phyloP scores from a whole-genome alignment of 2,329 filamentous ascomycete species.

The Nakataea oryzae region DNA sequence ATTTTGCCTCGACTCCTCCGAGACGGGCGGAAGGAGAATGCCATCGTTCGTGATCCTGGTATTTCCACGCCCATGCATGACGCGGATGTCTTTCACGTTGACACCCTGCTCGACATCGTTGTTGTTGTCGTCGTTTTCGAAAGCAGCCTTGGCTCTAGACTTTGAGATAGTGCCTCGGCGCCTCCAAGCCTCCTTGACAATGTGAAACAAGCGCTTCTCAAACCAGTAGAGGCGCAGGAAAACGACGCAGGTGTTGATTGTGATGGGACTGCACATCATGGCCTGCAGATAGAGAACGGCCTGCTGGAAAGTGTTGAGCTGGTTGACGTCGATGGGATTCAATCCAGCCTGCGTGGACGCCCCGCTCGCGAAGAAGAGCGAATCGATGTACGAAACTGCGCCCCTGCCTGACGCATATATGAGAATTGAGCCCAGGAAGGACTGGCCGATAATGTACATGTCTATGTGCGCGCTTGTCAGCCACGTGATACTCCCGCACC shows the following conservation, averaged over 20 bases:
- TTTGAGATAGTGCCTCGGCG: constrained; percentile 55
- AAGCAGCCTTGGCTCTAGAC: constrained; percentile 29
- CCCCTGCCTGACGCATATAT: constrained; percentile 52
- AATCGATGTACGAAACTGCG: constrained; percentile 68
- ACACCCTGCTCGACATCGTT: constrained; percentile 51
- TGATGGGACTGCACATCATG: constrained; percentile 72
- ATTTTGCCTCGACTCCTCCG: constrained; percentile 13
- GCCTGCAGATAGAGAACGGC: constrained; percentile 60
- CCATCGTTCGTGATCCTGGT: constrained; percentile 51
- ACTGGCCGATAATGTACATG: constrained; percentile 67
- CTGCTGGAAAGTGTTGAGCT: constrained; percentile 62
- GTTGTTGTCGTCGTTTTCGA: constrained; percentile 20
- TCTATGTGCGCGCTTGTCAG: constrained; percentile 34
- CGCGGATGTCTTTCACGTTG: constrained; percentile 52
- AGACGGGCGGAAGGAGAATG: constrained; percentile 32
- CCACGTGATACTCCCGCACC: not conserved
- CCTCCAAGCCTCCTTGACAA: constrained; percentile 62
- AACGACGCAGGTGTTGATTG: constrained; percentile 77
- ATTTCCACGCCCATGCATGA: constrained; percentile 48
- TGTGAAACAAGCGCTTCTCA: constrained; percentile 83
- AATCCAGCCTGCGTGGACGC: constrained; percentile 85
- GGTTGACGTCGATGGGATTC: constrained; percentile 66
- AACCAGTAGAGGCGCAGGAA: constrained; percentile 96
- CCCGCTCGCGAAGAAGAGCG: constrained; percentile 79
- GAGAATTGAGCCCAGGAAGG: constrained; percentile 65